These are phyloP conservation scores for Nigrospora oryzae DNA, from an alignment of 2,329 filamentous ascomycete genomes.

Conservation along the genomic window DNA sequence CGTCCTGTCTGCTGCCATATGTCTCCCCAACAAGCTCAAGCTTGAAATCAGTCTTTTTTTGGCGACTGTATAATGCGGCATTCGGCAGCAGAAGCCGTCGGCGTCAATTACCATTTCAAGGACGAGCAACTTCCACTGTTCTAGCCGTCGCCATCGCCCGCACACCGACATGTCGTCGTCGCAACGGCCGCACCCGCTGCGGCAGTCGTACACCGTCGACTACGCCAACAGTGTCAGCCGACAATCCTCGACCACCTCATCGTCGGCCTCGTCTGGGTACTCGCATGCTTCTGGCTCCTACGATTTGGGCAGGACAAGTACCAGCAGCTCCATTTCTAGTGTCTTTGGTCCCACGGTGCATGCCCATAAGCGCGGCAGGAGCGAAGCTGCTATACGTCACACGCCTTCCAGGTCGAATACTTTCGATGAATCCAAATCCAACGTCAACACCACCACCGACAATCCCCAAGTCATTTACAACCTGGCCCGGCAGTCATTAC, in stretches of 20 bases:
- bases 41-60: too few species aligned
- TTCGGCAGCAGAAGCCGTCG: slow-evolving; percentile 11
- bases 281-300: slow-evolving; percentile 42
- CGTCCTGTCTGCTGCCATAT: too few species aligned
- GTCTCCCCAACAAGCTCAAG: too few species aligned
- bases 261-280: slow-evolving; percentile 62
- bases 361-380: slow-evolving; percentile 66
- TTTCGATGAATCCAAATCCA: slow-evolving; percentile 30
- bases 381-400: slow-evolving; percentile 54
- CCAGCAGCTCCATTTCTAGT: slow-evolving; percentile 66
- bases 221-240: slow-evolving; percentile 37
- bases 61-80: slow-evolving; percentile 18
- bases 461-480: slow-evolving; percentile 54
- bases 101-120: slow-evolving; percentile 13
- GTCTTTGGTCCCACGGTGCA: slow-evolving; percentile 33
- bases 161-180: slow-evolving; percentile 32
- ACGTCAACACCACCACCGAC: slow-evolving; percentile 19
- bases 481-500: slow-evolving; percentile 66
- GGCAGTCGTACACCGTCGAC: slow-evolving; percentile 38
- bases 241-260: slow-evolving; percentile 63
- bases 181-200: slow-evolving; percentile 48
- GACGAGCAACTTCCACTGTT: slow-evolving; percentile 11
- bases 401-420: slow-evolving; percentile 38
- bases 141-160: slow-evolving; percentile 12
- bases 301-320: slow-evolving; percentile 56